These are phyloP conservation scores for Calendula officinalis DNA, from an alignment of 129 eudicot species.

Conservation along the genomic window DNA sequence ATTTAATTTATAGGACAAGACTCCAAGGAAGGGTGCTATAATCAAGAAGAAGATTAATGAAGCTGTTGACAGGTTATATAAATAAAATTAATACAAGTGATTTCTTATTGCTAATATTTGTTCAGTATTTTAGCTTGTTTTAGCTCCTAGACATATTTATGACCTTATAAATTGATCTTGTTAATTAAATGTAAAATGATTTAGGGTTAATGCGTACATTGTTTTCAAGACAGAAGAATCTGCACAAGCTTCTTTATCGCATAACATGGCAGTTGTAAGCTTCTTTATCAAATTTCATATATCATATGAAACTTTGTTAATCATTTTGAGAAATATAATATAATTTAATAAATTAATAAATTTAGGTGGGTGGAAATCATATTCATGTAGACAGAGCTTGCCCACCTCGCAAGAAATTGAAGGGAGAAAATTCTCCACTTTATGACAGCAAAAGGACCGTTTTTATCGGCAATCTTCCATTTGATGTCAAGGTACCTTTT, in stretches of 20 bases:
- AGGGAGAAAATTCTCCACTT: slow-evolving; percentile 68
- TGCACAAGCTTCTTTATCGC: slow-evolving; percentile 81
- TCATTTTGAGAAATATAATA: background rate
- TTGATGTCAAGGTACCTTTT: slow-evolving; percentile 77
- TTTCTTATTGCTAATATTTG: background rate
- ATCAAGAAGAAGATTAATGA: slow-evolving; percentile 75
- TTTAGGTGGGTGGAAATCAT: slow-evolving; percentile 87
- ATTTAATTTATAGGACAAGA: slow-evolving; percentile 52
- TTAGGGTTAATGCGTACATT: slow-evolving; percentile 88
- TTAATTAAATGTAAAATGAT: slow-evolving; percentile 8
- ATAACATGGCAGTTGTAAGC: slow-evolving; percentile 96
- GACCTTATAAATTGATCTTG: background rate
- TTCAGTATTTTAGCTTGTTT: background rate
- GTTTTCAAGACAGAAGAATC: slow-evolving; percentile 80
- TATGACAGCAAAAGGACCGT: slow-evolving; percentile 87
- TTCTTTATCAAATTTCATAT: background rate
- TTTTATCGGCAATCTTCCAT: slow-evolving; percentile 90
- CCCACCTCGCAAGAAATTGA: slow-evolving; percentile 96
- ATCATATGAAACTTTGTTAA: no score
- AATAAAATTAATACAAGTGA: no score
- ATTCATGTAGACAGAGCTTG: slow-evolving; percentile 97
- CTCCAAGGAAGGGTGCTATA: slow-evolving; percentile 92
- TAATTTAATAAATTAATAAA: background rate
- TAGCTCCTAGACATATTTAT: background rate
- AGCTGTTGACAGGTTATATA: slow-evolving; percentile 70